Evolutionary conservation across 2,329 filamentous ascomycete genomes (phyloP).

Genomic region (Pleurostoma richardsiae): DNA sequence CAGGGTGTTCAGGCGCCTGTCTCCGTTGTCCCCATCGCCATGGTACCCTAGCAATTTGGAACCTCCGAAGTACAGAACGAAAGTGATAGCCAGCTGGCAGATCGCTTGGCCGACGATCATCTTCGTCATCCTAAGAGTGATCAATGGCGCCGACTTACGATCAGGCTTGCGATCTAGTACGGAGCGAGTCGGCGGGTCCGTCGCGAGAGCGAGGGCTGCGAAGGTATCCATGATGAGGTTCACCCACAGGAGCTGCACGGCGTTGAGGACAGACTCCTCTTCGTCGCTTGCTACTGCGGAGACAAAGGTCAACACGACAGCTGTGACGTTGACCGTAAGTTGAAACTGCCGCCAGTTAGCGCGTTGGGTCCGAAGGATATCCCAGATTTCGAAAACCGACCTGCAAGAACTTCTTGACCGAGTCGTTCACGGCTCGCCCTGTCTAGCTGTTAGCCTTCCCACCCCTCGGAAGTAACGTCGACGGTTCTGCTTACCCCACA

Average conservation of each 20-base stretch:
- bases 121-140: conserved; percentile 79
- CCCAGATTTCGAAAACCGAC: conserved; percentile 12
- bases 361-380: too few relatives aligned
- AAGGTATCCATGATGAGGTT: conserved; percentile 86
- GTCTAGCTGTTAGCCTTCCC: too few relatives aligned
- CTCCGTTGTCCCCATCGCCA: conserved; percentile 31
- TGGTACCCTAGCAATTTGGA: conserved; percentile 53
- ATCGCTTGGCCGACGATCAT: conserved; percentile 82
- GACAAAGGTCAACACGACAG: conserved; percentile 72
- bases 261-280: conserved; percentile 65
- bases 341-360: conserved; percentile 39
- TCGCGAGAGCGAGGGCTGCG: conserved; percentile 61
- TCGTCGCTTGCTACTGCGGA: conserved; percentile 62
- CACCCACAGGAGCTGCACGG: conserved; percentile 79
- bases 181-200: conserved; percentile 28
- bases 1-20: conserved; percentile 56
- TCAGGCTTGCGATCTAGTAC: conserved; percentile 59
- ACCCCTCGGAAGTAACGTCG: too few relatives aligned
- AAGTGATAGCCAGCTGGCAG: conserved; percentile 66
- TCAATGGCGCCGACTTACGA: conserved; percentile 66
- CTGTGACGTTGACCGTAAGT: conserved; percentile 74
- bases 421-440: conserved; percentile 57
- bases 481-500: conserved; percentile 39
- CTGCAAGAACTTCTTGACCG: conserved; percentile 62
- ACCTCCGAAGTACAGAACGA: conserved; percentile 65